Percentiles rank a stretch among this genome's conserved stretches.
These are phyloP conservation scores for Brachypodium distachyon DNA, from an alignment of 202 grass and related monocot species.

Conservation along the genomic window DNA sequence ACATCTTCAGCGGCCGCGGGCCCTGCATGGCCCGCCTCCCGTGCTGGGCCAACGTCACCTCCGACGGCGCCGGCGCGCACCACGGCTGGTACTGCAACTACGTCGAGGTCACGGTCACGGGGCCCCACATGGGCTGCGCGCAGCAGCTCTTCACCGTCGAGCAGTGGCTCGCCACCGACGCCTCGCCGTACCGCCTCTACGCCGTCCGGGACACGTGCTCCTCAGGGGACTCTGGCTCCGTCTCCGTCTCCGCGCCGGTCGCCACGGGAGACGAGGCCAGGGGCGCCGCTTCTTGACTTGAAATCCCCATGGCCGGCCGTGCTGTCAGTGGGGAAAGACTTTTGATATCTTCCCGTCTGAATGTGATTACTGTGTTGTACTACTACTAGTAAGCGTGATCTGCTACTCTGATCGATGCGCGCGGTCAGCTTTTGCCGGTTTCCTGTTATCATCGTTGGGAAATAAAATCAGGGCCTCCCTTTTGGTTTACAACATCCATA, in stretches of 20 bases:
- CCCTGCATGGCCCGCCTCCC: conserved; percentile 48
- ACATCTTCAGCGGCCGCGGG: conserved; percentile 83
- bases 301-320: background rate
- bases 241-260: background rate
- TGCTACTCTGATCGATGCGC: background rate
- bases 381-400: background rate
- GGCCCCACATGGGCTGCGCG: conserved; percentile 58
- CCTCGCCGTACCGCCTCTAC: conserved; percentile 56
- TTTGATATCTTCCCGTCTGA: background rate
- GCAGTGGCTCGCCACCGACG: conserved; percentile 95
- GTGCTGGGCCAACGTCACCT: conserved; percentile 79
- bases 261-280: background rate
- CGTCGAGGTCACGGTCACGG: conserved; percentile 68
- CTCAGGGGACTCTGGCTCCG: background rate
- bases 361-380: too few relatives aligned
- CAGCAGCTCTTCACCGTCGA: conserved; percentile 83
- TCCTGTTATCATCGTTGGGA: background rate
- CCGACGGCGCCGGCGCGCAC: conserved; percentile 54
- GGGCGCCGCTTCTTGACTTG: background rate
- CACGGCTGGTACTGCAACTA: conserved; percentile 99
- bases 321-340: background rate
- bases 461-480: background rate
- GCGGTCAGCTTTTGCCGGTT: background rate
- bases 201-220: conserved; percentile 38
- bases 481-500: too few relatives aligned